Conservation (phyloP, 108 stramenopile genomes). For the Skeletonema menzelii region DNA sequence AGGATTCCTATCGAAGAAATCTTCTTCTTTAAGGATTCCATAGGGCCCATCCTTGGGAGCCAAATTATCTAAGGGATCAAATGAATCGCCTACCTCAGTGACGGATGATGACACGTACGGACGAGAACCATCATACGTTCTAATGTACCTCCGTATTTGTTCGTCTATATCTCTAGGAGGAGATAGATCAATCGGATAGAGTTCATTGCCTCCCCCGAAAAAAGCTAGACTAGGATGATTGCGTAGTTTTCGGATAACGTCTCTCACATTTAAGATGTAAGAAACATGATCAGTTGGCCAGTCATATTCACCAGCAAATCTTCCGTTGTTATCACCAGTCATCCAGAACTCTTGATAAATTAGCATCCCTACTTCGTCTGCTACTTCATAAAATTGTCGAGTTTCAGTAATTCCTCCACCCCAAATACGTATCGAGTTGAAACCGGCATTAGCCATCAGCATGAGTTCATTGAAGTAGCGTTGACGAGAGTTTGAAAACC, state of each 20-base stretch:
- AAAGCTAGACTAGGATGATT: conserved; percentile 46
- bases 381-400: conserved; percentile 63
- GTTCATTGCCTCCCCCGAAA: conserved; percentile 57
- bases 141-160: conserved; percentile 16
- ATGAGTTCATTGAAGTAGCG: conserved; percentile 45
- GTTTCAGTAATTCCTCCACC: conserved; percentile 74
- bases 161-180: conserved; percentile 29
- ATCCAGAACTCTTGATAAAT: conserved; percentile 75
- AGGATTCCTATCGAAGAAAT: conserved; percentile 51
- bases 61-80: conserved; percentile 24
- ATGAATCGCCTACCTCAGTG: conserved; percentile 20
- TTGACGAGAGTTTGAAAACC: conserved; percentile 27
- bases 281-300: conserved; percentile 48
- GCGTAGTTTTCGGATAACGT: conserved; percentile 39
- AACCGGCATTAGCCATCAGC: conserved; percentile 35
- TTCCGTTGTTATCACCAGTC: conserved; percentile 71
- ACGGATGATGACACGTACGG: conserved; percentile 33
- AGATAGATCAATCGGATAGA: conserved; percentile 30
- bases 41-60: conserved; percentile 61
- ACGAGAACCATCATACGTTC: conserved; percentile 26
- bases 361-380: conserved; percentile 68
- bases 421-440: conserved; percentile 73
- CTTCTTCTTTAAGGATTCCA: conserved; percentile 32
- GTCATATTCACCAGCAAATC: conserved; percentile 49
- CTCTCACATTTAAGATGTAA: conserved; percentile 35